These are phyloP conservation scores for Citrus reticulata DNA, from an alignment of 345 rosid species.

Conservation along the genomic window DNA sequence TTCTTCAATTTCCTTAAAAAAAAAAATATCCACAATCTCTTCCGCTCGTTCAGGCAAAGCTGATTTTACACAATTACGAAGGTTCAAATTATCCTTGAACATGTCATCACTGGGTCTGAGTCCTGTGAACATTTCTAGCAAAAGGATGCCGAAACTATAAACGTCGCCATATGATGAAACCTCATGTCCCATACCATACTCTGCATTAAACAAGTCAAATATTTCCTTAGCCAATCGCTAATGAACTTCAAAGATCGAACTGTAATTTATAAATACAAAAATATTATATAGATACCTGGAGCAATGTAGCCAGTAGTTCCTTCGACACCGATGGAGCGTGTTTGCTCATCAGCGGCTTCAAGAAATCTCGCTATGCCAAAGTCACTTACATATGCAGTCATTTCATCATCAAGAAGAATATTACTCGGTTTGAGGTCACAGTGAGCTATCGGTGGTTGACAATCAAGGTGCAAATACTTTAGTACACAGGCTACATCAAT, in stretches of 20 bases:
- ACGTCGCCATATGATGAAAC: constrained; percentile 29
- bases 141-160: constrained; percentile 17
- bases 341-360: background rate
- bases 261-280: too few species aligned
- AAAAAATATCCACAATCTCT: too few species aligned
- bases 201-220: background rate
- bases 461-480: too few species aligned
- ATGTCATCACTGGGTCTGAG: background rate
- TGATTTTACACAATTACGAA: background rate
- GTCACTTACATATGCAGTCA: background rate
- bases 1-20: background rate
- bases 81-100: background rate
- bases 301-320: too few species aligned
- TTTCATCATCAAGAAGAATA: too few species aligned
- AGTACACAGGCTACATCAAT: too few species aligned
- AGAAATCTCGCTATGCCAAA: background rate
- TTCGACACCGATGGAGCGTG: background rate
- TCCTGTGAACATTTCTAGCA: constrained; percentile 12
- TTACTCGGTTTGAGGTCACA: too few species aligned
- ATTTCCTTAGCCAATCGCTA: too few species aligned
- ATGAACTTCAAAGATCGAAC: too few species aligned
- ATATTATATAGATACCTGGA: too few species aligned
- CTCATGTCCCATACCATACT: constrained; percentile 25
- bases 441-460: too few species aligned
- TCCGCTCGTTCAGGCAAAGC: background rate